Base-by-base conservation (phyloP, 2,329 filamentous ascomycete genomes). In the Calonectria pauciramosa region DNA sequence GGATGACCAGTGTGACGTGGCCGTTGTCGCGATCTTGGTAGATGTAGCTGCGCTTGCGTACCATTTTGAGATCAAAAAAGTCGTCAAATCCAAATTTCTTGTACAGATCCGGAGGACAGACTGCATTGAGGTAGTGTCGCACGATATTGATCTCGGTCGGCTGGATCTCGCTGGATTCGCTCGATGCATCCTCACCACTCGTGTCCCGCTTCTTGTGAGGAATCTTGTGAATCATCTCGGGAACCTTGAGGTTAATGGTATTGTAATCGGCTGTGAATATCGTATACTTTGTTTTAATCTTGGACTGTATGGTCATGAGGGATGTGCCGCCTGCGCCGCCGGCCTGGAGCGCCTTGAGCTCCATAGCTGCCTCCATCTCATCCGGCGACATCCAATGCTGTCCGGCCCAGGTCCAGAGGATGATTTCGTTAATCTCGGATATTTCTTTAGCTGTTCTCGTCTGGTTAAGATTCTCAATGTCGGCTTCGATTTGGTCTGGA, bases 371-470 rank as follows among this genome's bases (percentile, higher is more conserved):
- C 68, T 85, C 84, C 75, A 85, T 78, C 51, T 76, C 70, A 3
- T 77, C 75, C 3, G 82, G 68, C 1, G 76, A 56, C 14, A 84
- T 77, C 75, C 79, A 84, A 2, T 73, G 65, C 20, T 77, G 71
- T 3, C 79, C 82, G 9, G 67, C 70, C 34, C 82, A 80, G 13
- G 85, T 70, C 83, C 84, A 85, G n/a, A 82, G 74, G 30, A 85
- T 84, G 18, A 86, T 83, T 68, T 85, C 84, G 65, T 86, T 86
- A 60, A 85, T 85, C 56, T 86, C 84, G 13, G 79, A 63, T 5
- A 86, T 84, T 66, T 86, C 83, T 51, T 83, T 84, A 4, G 80
- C 52, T 0, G 83, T 85, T 3, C 83, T 79, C 5, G 67, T 79
- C 30, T 78, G 78, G 66, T 85, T 84, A 20, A 86, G 81, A 0